These are phyloP conservation scores for Pleurotus ostreatus DNA, from an alignment of 768 basidiomycete species.

Conservation along the genomic window DNA sequence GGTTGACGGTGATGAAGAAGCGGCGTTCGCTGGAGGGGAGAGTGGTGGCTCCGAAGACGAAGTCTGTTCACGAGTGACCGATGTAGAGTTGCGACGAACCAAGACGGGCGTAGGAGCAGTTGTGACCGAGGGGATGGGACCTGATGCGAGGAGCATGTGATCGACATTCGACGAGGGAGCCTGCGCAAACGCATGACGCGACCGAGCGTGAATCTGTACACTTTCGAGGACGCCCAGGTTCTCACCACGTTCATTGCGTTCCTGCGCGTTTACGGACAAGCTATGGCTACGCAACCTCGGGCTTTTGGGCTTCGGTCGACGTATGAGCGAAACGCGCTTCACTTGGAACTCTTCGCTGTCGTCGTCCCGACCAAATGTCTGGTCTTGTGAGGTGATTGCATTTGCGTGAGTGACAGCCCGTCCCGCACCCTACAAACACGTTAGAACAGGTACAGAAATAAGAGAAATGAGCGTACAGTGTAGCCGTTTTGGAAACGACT, in stretches of 20 bases:
- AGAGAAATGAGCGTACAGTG: constrained; percentile 40
- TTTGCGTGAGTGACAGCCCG: constrained; percentile 74
- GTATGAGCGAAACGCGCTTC: constrained; percentile 24
- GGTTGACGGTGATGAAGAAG: constrained; percentile 11
- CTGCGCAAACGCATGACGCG: constrained; percentile 52
- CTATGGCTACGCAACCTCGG: constrained; percentile 57
- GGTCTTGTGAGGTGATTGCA: constrained; percentile 52
- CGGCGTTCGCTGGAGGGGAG: constrained; percentile 8
- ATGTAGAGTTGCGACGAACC: constrained; percentile 47
- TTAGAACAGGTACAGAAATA: constrained; percentile 1
- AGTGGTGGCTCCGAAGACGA: constrained; percentile 10
- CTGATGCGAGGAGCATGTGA: constrained; percentile 48
- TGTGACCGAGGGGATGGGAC: constrained; percentile 11
- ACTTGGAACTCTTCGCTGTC: constrained; percentile 50
- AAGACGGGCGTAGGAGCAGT: constrained; percentile 22
- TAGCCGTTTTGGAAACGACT: constrained; percentile 68
- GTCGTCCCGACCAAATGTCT: constrained; percentile 42
- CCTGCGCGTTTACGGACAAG: constrained; percentile 44
- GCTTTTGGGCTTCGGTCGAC: constrained; percentile 22
- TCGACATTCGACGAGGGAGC: constrained; percentile 13
- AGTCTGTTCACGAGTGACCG: constrained; percentile 24
- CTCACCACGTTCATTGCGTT: constrained; percentile 34
- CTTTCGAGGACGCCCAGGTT: constrained; percentile 57
- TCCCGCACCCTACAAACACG: constrained; percentile 49
- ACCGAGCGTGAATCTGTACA: constrained; percentile 60